A percentile compares a stretch with the other conserved stretches of the same genome.
Evolutionary conservation across 2,329 filamentous ascomycete species (phyloP).

Genomic region (Phoma sp.): DNA sequence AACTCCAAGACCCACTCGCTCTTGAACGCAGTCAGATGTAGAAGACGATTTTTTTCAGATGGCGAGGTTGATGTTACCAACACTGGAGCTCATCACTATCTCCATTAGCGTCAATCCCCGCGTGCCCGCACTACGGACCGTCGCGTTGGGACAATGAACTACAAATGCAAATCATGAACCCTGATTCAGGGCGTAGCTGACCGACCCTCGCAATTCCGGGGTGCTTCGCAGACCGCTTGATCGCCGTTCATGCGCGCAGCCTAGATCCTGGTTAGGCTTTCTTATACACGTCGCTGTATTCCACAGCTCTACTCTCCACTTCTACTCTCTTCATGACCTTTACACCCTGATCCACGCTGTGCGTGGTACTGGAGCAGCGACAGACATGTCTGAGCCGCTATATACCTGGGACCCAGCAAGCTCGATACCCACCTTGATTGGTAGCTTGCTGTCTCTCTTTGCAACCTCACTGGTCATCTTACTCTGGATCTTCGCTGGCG

Average conservation of each 20-base stretch:
- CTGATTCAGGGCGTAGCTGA: not conserved
- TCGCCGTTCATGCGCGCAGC: constrained; percentile 1
- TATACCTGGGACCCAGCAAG: constrained; percentile 16
- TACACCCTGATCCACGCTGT: constrained; percentile 14
- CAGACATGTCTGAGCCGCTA: not conserved
- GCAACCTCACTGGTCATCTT: constrained; percentile 25
- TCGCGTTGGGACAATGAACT: not conserved
- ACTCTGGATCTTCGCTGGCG: constrained; percentile 24
- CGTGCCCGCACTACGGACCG: not conserved
- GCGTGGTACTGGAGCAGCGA: constrained; percentile 11
- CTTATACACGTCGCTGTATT: constrained; percentile 1
- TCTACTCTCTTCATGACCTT: constrained; percentile 4
- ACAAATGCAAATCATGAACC: not conserved
- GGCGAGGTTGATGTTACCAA: not conserved
- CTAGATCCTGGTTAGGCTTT: not conserved
- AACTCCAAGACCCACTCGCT: not conserved
- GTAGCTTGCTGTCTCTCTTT: constrained; percentile 28
- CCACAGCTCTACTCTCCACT: not conserved
- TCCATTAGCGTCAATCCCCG: not conserved
- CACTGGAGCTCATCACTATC: not conserved
- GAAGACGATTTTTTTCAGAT: not conserved
- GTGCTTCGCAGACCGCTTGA: not conserved
- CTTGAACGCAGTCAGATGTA: not conserved
- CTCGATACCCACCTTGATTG: constrained; percentile 27
- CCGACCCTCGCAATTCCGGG: constrained; percentile 1